A percentile compares a stretch with the other conserved stretches of the same genome.
Evolutionary conservation across 768 basidiomycete genomes (phyloP).

Genomic region (Leccinum pellstonianum): DNA sequence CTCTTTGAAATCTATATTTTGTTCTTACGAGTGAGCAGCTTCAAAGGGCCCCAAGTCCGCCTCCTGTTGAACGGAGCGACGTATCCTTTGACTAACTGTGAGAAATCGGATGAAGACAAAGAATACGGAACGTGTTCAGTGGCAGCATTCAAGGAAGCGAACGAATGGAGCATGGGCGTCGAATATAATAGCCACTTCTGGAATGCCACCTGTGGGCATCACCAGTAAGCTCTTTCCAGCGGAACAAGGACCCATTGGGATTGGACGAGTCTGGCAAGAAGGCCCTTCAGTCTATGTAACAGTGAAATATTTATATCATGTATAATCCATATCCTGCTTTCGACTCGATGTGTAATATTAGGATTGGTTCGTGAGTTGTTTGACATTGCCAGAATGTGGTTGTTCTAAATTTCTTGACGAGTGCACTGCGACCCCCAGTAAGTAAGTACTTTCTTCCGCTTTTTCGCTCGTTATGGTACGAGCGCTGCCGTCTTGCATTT

Average conservation of each 20-base stretch:
- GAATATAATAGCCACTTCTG: slow-evolving; percentile 33
- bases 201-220: slow-evolving; percentile 35
- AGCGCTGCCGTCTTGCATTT: too few species aligned
- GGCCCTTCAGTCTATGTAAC: neutral
- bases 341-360: neutral
- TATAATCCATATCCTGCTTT: neutral
- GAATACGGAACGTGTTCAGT: slow-evolving; percentile 40
- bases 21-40: slow-evolving; percentile 19
- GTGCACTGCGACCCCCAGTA: too few species aligned
- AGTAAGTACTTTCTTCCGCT: too few species aligned
- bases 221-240: too few species aligned
- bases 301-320: neutral
- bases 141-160: slow-evolving; percentile 31
- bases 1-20: neutral
- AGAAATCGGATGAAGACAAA: slow-evolving; percentile 25
- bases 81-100: slow-evolving; percentile 37
- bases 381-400: too few species aligned
- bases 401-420: too few species aligned
- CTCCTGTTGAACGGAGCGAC: slow-evolving; percentile 40
- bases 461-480: too few species aligned
- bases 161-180: slow-evolving; percentile 24
- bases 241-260: too few species aligned
- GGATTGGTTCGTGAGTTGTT: neutral
- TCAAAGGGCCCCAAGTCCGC: slow-evolving; percentile 38
- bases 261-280: too few species aligned